Percentiles rank a stretch among this genome's conserved stretches.
phyloP scores from a whole-genome alignment of 2,329 filamentous ascomycete genomes.

The Chrysoporthe cubensis region DNA sequence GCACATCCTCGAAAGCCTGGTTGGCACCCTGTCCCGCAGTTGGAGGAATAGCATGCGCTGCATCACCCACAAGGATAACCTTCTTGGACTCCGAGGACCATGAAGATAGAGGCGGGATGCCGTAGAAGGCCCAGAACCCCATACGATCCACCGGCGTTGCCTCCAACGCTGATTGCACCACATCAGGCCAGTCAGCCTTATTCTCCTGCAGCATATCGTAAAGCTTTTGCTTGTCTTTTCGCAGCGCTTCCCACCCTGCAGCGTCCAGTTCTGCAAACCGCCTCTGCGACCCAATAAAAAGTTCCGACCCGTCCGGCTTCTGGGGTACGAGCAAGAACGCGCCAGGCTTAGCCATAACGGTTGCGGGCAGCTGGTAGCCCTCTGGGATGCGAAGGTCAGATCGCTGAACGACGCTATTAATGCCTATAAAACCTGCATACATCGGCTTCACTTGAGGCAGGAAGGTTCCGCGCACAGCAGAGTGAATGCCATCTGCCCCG shows the following conservation, averaged over 20 bases:
- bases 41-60: constrained; percentile 51
- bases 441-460: neutral
- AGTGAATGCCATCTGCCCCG: constrained; percentile 6
- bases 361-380: neutral
- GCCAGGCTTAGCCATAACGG: constrained; percentile 5
- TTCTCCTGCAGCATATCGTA: constrained; percentile 41
- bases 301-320: constrained; percentile 3
- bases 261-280: constrained; percentile 28
- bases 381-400: neutral
- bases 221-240: constrained; percentile 26
- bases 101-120: constrained; percentile 45
- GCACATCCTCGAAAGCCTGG: constrained; percentile 54
- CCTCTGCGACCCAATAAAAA: constrained; percentile 31
- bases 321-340: constrained; percentile 2
- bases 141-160: constrained; percentile 37
- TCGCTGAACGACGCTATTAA: constrained; percentile 7
- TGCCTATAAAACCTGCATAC: constrained; percentile 1
- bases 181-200: constrained; percentile 39
- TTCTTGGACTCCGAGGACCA: constrained; percentile 42
- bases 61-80: constrained; percentile 48
- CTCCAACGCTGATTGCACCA: constrained; percentile 44
- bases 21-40: constrained; percentile 50
- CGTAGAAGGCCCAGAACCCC: constrained; percentile 51
- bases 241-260: constrained; percentile 26
- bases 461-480: neutral